Evolutionary conservation across 768 basidiomycete species (phyloP).

Genomic region (Infundibulicybe gibba): DNA sequence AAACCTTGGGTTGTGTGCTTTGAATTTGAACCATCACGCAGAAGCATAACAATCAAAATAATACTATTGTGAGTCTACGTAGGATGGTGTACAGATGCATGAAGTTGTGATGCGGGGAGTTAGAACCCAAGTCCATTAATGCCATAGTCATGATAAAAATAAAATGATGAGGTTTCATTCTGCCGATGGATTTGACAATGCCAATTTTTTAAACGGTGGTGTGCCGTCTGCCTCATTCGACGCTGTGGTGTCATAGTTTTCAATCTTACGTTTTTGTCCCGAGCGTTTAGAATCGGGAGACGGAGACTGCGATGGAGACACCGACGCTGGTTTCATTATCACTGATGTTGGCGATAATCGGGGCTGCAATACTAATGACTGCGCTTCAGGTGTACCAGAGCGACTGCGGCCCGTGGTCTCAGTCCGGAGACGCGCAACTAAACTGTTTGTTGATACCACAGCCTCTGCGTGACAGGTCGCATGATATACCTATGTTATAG

Average conservation of each 20-base stretch:
- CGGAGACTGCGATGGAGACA: slow-evolving; percentile 42
- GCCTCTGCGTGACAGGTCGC: slow-evolving; percentile 93
- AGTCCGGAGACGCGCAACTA: slow-evolving; percentile 66
- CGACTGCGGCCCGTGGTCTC: slow-evolving; percentile 61
- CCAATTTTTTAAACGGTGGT: slow-evolving; percentile 68
- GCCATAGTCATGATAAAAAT: too few species aligned
- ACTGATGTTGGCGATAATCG: slow-evolving; percentile 31
- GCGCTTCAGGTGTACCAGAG: slow-evolving; percentile 71
- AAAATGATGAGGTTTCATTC: background rate
- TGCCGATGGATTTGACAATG: slow-evolving; percentile 33
- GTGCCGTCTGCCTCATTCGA: slow-evolving; percentile 41
- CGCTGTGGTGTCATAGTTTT: slow-evolving; percentile 39
- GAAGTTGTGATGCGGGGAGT: background rate
- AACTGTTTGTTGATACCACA: slow-evolving; percentile 53
- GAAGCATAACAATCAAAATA: background rate
- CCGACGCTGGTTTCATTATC: slow-evolving; percentile 17
- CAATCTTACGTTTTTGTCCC: slow-evolving; percentile 78
- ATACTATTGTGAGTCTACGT: background rate
- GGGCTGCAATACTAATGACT: slow-evolving; percentile 20
- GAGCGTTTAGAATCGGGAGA: slow-evolving; percentile 49
- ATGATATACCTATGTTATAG: slow-evolving; percentile 70
- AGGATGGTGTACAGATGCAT: background rate
- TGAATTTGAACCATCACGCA: background rate
- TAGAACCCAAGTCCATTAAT: too few species aligned
- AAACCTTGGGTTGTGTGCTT: too few species aligned